A percentile compares a stretch with the other conserved stretches of the same genome.
Conservation (phyloP, 352 stramenopile genomes). For the Pythium graminicola region DNA sequence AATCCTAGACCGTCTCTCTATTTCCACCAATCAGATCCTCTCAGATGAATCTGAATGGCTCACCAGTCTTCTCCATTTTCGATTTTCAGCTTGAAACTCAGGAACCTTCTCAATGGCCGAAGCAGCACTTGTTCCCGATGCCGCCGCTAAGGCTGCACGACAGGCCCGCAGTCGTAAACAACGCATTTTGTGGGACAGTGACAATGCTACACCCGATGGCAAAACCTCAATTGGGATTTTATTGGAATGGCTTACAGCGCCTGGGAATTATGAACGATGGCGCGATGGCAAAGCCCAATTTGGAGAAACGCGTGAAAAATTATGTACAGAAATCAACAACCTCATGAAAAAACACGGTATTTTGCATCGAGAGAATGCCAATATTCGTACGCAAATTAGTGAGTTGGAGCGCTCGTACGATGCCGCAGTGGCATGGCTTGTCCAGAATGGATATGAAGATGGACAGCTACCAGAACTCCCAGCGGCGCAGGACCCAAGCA, state of each 20-base stretch:
- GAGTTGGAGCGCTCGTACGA: slow-evolving; percentile 66
- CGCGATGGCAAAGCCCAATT: slow-evolving; percentile 54
- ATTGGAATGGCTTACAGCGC: slow-evolving; percentile 58
- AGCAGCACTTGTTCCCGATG: not conserved
- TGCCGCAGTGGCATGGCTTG: slow-evolving; percentile 43
- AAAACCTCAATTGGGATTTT: slow-evolving; percentile 69
- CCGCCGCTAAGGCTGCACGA: slow-evolving; percentile 4
- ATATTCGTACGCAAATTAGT: slow-evolving; percentile 77
- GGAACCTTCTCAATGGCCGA: slow-evolving; percentile 5
- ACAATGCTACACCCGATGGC: slow-evolving; percentile 48
- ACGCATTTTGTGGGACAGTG: slow-evolving; percentile 73
- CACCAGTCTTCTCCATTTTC: slow-evolving; percentile 1
- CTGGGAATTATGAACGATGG: slow-evolving; percentile 63
- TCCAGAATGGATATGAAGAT: slow-evolving; percentile 34
- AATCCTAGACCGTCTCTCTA: not conserved
- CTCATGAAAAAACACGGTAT: slow-evolving; percentile 57
- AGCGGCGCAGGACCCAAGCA: not conserved
- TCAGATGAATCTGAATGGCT: slow-evolving; percentile 22
- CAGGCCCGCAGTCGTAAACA: slow-evolving; percentile 32
- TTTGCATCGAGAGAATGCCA: slow-evolving; percentile 64
- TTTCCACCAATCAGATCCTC: slow-evolving; percentile 15
- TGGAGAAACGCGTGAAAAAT: slow-evolving; percentile 59
- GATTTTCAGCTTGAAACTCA: slow-evolving; percentile 18
- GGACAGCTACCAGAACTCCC: slow-evolving; percentile 21
- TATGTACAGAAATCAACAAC: slow-evolving; percentile 69